Evolutionary conservation across 495 filamentous ascomycete genomes (phyloP).

Genomic region (Corynascus novoguineensis): DNA sequence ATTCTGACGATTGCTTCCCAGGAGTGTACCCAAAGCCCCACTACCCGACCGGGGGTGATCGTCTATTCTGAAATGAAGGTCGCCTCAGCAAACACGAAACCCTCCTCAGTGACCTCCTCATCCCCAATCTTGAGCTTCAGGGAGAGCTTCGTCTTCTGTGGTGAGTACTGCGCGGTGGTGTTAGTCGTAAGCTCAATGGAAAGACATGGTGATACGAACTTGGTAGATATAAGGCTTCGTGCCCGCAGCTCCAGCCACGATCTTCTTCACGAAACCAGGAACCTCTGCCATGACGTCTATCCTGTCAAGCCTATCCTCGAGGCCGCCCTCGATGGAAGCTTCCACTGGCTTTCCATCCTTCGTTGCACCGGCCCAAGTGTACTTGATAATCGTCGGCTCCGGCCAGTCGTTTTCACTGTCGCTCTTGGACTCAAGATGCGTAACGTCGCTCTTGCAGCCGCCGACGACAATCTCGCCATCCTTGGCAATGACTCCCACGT

Average conservation of each 20-base stretch:
- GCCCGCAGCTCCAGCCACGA: slow-evolving; percentile 79
- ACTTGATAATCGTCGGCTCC: slow-evolving; percentile 69
- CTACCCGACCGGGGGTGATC: background rate
- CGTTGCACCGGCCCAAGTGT: slow-evolving; percentile 70
- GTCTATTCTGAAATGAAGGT: slow-evolving; percentile 72
- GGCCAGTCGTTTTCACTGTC: slow-evolving; percentile 85
- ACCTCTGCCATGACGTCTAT: slow-evolving; percentile 96
- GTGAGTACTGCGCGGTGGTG: slow-evolving; percentile 51
- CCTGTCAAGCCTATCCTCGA: slow-evolving; percentile 71
- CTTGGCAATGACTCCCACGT: slow-evolving; percentile 72
- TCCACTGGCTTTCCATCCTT: slow-evolving; percentile 66
- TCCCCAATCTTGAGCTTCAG: slow-evolving; percentile 81
- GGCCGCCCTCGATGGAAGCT: slow-evolving; percentile 60
- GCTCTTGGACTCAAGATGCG: slow-evolving; percentile 59
- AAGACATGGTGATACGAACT: slow-evolving; percentile 44
- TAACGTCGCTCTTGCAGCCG: slow-evolving; percentile 54
- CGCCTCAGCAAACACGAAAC: slow-evolving; percentile 72
- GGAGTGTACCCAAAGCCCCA: slow-evolving; percentile 14
- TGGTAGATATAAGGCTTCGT: slow-evolving; percentile 98
- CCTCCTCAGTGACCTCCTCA: slow-evolving; percentile 68
- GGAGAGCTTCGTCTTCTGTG: slow-evolving; percentile 49
- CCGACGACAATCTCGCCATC: slow-evolving; percentile 76
- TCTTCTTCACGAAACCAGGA: slow-evolving; percentile 87
- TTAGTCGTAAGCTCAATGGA: slow-evolving; percentile 16
- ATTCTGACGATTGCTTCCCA: slow-evolving; percentile 13